Evolutionary conservation across 164 flowering plant species (phyloP), one percentile per base, ranked within the genome.

Genomic region (Houttuynia cordata): DNA sequence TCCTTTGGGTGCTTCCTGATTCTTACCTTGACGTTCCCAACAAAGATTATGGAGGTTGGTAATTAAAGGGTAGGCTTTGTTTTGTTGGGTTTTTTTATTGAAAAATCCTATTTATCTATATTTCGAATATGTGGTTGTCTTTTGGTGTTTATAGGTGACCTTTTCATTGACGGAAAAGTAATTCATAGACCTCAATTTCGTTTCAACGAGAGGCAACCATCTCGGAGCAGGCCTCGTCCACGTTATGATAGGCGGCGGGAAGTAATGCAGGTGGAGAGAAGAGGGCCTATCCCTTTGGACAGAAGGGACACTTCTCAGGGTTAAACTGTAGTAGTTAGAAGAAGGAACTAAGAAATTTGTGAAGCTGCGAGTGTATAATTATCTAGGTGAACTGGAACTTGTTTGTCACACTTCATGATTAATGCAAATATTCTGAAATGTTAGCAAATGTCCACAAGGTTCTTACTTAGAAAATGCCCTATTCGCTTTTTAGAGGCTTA

Each of bases 1-100:
- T 90, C 62, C 83, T 89, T 24, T 93, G 98, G 98, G 98, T 93
- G 10, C 71, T 93, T 69, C 98, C 98, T 30, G 99, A 93, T 76
- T 93, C 97, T 18, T 93, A 93, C 73, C 89, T 88, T 18, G 99
- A 93, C 67, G 99, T 93, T 52, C 97, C 95, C 37, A 90, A 88
- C 82, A 90, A 93, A 71, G 99, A 93, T 68, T 93, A 93, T 68
- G 99, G 99, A 82, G 99, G 99, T 88, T 53, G 23, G 62, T 53
- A 14, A 15, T 7, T 7, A 41, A 22, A 59, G 19, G 1, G 21
- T n/a, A 47, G 14, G 10, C 25, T n/a, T 40, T 10, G 7, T 10
- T 24, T 50, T 30, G 51, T 21, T n/a, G 15, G 4, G 20, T 8
- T 51, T 25, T 21, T 14, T 22, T 3, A 25, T 25, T 1, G 8